Conservation (phyloP, 2,329 filamentous ascomycete genomes). For the Neonectria ditissima region DNA sequence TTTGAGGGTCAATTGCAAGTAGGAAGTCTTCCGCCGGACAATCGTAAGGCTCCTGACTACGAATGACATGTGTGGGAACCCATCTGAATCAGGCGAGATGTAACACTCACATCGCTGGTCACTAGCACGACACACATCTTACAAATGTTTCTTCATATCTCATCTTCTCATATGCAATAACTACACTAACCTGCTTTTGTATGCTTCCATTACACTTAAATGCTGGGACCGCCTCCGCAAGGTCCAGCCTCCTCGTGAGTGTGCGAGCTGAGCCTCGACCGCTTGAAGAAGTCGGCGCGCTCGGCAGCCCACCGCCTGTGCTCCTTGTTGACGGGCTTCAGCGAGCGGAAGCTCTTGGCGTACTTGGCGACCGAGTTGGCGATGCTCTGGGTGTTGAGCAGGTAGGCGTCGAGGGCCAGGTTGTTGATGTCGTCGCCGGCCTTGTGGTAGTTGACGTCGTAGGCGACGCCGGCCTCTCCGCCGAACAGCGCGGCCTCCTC, state of each 20-base stretch:
- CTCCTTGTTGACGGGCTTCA: conserved; percentile 45
- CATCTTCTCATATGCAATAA: not conserved
- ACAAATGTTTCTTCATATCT: not conserved
- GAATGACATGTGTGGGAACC: no score
- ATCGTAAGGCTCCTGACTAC: no score
- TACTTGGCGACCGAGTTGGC: conserved; percentile 57
- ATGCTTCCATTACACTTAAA: not conserved
- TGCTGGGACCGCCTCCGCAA: conserved; percentile 43
- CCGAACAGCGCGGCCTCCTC: conserved; percentile 71
- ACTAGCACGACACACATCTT: not conserved
- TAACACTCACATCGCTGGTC: no score
- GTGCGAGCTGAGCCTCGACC: conserved; percentile 33
- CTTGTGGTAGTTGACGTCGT: conserved; percentile 61
- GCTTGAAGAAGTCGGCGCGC: conserved; percentile 33
- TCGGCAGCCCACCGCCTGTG: conserved; percentile 49
- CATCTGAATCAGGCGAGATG: no score
- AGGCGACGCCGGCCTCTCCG: conserved; percentile 65
- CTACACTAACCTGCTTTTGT: not conserved
- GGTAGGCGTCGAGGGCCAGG: conserved; percentile 57
- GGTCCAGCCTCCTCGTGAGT: conserved; percentile 46
- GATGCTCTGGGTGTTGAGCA: conserved; percentile 58
- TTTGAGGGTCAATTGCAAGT: no score
- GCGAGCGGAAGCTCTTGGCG: conserved; percentile 52
- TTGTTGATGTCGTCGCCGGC: conserved; percentile 56
- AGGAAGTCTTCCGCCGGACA: no score